A percentile compares a stretch with the other conserved stretches of the same genome.
Conservation (phyloP, 2,329 filamentous ascomycete species). For the Diplodia corticola region DNA sequence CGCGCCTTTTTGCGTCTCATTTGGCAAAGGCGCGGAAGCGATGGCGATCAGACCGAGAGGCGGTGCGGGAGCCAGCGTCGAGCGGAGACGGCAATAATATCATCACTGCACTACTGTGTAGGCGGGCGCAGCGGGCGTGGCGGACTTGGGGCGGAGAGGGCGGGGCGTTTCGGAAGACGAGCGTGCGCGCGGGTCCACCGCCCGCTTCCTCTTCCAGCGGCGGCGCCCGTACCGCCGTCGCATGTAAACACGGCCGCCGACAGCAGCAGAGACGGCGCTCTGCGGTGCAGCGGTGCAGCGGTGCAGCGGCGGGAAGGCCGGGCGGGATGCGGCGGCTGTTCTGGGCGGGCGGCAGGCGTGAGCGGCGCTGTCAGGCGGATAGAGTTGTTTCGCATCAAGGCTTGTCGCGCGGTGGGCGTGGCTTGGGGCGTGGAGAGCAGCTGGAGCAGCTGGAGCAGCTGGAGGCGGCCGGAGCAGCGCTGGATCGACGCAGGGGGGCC, state of each 20-base stretch:
- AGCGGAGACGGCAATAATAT: background rate
- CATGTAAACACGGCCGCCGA: background rate
- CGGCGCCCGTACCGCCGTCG: constrained; percentile 4
- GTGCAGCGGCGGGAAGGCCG: background rate
- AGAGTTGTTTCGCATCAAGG: constrained; percentile 12
- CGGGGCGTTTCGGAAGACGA: constrained; percentile 8
- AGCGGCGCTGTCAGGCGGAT: background rate
- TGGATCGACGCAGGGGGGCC: constrained; percentile 14
- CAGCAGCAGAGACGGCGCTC: constrained; percentile 6
- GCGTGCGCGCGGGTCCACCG: constrained; percentile 4
- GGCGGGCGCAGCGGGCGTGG: background rate
- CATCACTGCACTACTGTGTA: too few relatives aligned
- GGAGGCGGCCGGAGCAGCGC: background rate
- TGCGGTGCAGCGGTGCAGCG: background rate
- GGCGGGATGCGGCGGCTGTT: background rate
- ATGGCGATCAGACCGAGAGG: constrained; percentile 3
- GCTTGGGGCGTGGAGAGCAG: background rate
- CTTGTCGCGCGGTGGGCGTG: background rate
- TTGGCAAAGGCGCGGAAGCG: background rate
- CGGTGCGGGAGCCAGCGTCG: background rate
- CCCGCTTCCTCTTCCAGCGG: constrained; percentile 4
- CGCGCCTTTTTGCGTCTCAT: background rate
- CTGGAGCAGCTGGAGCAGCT: too few relatives aligned
- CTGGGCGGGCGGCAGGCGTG: background rate
- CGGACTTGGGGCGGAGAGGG: constrained; percentile 2